A percentile compares a stretch with the other conserved stretches of the same genome.
Evolutionary conservation across 2,329 filamentous ascomycete species (phyloP).

Genomic region (Fusarium keratoplasticum): DNA sequence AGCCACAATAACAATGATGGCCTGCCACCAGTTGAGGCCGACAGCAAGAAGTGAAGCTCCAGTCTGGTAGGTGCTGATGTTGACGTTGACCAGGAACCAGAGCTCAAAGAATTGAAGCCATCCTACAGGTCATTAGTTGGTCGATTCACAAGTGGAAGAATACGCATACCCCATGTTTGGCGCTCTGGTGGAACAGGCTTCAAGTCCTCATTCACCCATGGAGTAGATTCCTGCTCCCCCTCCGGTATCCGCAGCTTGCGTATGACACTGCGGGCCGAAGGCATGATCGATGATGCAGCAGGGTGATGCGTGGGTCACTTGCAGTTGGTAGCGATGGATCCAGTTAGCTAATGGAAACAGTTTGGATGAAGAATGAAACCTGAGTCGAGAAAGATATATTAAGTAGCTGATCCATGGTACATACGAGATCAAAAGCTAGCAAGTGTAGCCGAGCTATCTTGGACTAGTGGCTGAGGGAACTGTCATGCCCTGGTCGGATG

Average conservation of each 20-base stretch:
- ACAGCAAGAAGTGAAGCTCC: conserved; percentile 5
- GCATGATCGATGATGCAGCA: not conserved
- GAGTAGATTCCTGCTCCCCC: not conserved
- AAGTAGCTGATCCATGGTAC: not conserved
- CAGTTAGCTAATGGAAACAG: not conserved
- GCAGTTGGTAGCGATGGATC: not conserved
- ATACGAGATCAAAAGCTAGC: not conserved
- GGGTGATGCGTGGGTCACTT: not conserved
- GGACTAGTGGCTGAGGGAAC: not conserved
- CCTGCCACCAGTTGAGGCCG: conserved; percentile 3
- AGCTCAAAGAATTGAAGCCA: not conserved
- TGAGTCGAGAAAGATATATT: not conserved
- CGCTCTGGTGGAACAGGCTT: not conserved
- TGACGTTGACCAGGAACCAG: not conserved
- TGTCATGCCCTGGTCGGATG: not conserved
- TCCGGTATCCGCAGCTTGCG: not conserved
- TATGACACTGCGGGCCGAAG: not conserved
- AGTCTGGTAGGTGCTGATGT: not conserved
- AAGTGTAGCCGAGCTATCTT: not conserved
- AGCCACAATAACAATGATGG: not conserved
- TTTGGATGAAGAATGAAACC: not conserved
- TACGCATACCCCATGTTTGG: not conserved
- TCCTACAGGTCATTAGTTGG: not conserved
- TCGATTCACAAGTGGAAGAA: not conserved
- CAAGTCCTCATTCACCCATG: conserved; percentile 7